phyloP scores from a whole-genome alignment of 2,329 filamentous ascomycete genomes.

The Claviceps monticola region DNA sequence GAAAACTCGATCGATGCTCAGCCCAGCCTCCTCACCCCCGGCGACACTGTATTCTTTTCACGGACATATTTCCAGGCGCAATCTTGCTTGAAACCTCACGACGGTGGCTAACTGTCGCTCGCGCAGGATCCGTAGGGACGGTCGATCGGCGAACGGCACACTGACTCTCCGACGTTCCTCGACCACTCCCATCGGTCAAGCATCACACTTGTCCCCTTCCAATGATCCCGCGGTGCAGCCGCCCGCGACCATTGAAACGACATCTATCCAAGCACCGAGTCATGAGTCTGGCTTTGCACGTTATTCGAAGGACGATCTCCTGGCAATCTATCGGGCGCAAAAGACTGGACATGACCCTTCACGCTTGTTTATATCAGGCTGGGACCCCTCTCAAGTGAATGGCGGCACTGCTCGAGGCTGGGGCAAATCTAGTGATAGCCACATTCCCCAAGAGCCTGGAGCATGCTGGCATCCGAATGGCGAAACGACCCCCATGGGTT shows the following conservation, averaged over 20 bases:
- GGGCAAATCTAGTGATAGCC: slow-evolving; percentile 64
- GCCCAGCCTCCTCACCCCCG: background rate
- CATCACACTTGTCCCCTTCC: slow-evolving; percentile 22
- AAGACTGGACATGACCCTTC: slow-evolving; percentile 40
- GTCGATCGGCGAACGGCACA: slow-evolving; percentile 46
- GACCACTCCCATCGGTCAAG: slow-evolving; percentile 36
- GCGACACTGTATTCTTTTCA: background rate
- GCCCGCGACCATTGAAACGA: slow-evolving; percentile 20
- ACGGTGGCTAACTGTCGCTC: background rate
- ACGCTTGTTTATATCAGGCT: slow-evolving; percentile 57
- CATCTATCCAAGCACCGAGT: slow-evolving; percentile 17
- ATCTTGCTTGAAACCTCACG: background rate
- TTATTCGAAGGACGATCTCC: slow-evolving; percentile 67
- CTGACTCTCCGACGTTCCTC: slow-evolving; percentile 51
- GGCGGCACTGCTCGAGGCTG: slow-evolving; percentile 50
- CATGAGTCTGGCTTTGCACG: slow-evolving; percentile 34
- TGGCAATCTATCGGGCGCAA: slow-evolving; percentile 52
- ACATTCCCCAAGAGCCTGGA: slow-evolving; percentile 67
- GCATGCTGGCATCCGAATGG: slow-evolving; percentile 79
- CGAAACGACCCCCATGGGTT: slow-evolving; percentile 53
- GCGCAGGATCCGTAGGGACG: slow-evolving; percentile 44
- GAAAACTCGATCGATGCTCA: background rate
- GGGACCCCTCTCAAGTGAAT: slow-evolving; percentile 64
- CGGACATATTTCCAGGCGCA: background rate
- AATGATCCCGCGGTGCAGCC: slow-evolving; percentile 27